Conservation (phyloP, 495 filamentous ascomycete species). For the Neohortaea acidophila region DNA sequence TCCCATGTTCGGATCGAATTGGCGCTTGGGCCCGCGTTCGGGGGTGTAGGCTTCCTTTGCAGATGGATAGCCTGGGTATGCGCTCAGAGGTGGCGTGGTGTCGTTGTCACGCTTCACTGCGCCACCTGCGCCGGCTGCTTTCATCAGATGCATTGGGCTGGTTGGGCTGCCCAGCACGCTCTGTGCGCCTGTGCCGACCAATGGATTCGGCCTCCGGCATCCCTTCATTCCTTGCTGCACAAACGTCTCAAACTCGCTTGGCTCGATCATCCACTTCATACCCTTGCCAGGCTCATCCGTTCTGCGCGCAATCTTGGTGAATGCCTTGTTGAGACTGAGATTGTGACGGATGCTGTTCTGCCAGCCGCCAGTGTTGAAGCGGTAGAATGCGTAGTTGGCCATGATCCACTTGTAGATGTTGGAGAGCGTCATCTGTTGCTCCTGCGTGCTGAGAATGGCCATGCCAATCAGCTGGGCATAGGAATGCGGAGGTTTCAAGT, state of each 20-base stretch:
- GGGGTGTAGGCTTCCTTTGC: conserved; percentile 41
- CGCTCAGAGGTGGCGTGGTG: conserved; percentile 33
- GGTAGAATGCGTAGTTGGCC: conserved; percentile 77
- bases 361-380: conserved; percentile 72
- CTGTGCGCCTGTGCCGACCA: conserved; percentile 15
- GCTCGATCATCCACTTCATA: conserved; percentile 92
- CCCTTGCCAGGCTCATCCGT: conserved; percentile 96
- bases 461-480: conserved; percentile 97
- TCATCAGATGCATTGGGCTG: conserved; percentile 7
- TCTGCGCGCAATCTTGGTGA: conserved; percentile 76
- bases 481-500: conserved; percentile 87
- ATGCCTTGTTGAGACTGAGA: conserved; percentile 80
- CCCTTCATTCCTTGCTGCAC: conserved; percentile 37
- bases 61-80: conserved; percentile 27
- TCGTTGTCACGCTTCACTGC: conserved; percentile 10
- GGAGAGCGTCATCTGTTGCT: conserved; percentile 72
- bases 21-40: conserved; percentile 36
- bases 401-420: conserved; percentile 89
- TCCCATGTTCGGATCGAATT: conserved; percentile 3
- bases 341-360: conserved; percentile 98
- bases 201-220: conserved; percentile 18
- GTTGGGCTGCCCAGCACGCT: conserved; percentile 13
- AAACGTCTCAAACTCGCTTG: conserved; percentile 63
- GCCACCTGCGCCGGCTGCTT: not conserved
- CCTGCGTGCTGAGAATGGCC: conserved; percentile 69